Evolutionary conservation across 495 filamentous ascomycete genomes (phyloP).

Genomic region (Talaromyces wortmannii): DNA sequence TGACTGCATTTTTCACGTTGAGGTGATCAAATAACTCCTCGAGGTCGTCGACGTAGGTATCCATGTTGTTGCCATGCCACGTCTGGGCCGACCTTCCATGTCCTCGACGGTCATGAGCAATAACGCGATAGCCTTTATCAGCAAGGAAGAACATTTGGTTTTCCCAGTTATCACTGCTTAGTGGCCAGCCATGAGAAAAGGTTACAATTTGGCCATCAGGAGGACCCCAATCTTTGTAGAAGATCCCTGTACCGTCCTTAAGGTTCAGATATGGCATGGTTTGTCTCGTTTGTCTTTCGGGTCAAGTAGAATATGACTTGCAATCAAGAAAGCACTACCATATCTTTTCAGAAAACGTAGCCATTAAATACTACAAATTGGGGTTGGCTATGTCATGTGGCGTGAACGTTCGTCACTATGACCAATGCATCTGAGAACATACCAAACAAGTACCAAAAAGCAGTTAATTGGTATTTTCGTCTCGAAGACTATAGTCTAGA

Average conservation of each 20-base stretch:
- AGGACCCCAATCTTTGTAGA: constrained; percentile 36
- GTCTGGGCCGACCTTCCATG: constrained; percentile 33
- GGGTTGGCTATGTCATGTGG: background rate
- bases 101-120: constrained; percentile 36
- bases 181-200: constrained; percentile 35
- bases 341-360: background rate
- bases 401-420: background rate
- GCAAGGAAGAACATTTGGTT: constrained; percentile 34
- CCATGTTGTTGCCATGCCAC: constrained; percentile 33
- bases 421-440: background rate
- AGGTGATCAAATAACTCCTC: constrained; percentile 25
- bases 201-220: constrained; percentile 16
- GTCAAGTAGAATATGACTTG: background rate
- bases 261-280: constrained; percentile 20
- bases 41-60: constrained; percentile 30
- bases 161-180: constrained; percentile 35
- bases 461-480: background rate
- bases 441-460: background rate
- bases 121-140: constrained; percentile 27
- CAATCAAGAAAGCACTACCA: no score
- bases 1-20: constrained; percentile 19
- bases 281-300: background rate
- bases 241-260: constrained; percentile 26
- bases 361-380: background rate
- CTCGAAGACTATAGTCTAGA: background rate